Percentiles rank a stretch among this genome's conserved stretches.
These are phyloP conservation scores for Neofusicoccum umdonicola DNA, from an alignment of 2,329 filamentous ascomycete species.

Conservation along the genomic window DNA sequence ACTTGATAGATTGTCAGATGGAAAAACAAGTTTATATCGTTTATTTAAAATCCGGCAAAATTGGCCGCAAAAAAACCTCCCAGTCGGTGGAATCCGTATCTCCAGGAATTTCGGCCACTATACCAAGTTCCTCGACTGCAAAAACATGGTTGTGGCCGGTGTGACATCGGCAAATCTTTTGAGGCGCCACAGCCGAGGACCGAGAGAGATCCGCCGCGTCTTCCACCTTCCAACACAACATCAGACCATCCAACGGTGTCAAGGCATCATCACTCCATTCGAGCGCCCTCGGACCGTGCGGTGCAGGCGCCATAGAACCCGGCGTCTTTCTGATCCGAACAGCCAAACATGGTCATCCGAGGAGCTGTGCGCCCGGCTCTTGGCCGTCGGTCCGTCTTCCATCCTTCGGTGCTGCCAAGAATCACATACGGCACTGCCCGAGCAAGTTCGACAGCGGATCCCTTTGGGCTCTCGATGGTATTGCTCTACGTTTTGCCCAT, in stretches of 20 bases:
- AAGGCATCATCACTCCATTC: neutral
- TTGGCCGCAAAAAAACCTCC: too few relatives aligned
- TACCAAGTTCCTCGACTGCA: neutral
- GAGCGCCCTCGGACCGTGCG: too few relatives aligned
- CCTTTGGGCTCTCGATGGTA: too few relatives aligned
- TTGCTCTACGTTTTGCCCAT: too few relatives aligned
- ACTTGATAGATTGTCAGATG: too few relatives aligned
- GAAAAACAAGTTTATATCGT: accelerated
- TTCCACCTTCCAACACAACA: neutral
- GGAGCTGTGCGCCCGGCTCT: neutral
- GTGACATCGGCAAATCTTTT: too few relatives aligned
- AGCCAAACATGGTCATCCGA: neutral
- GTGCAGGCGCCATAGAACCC: too few relatives aligned
- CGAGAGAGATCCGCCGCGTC: neutral
- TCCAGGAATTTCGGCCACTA: too few relatives aligned
- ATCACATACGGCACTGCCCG: neutral
- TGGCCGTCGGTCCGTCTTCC: neutral
- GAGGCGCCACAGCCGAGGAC: neutral
- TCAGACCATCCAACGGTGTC: neutral
- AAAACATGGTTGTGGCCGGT: too few relatives aligned
- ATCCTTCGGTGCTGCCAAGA: neutral
- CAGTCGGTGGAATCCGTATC: too few relatives aligned
- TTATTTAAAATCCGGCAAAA: neutral
- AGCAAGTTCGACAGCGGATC: too few relatives aligned
- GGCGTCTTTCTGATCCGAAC: neutral